Evolutionary conservation across 2,329 filamentous ascomycete genomes (phyloP), one percentile per base, ranked within the genome.

Genomic region (Fusarium sp.): DNA sequence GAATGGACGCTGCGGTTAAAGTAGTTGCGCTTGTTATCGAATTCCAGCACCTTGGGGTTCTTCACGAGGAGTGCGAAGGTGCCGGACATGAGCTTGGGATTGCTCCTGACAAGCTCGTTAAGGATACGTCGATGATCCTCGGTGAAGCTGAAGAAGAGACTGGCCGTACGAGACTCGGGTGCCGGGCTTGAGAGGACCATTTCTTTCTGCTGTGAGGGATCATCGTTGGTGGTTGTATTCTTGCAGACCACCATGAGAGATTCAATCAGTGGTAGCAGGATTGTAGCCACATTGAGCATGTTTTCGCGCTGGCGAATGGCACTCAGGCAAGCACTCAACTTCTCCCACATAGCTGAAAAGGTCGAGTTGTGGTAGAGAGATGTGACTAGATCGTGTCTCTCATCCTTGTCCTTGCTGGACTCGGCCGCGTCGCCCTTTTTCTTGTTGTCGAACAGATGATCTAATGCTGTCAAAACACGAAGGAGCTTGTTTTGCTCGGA

Each of bases 11-110:
- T 95, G 69, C 96, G 93, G 80, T 91, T 98, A 86, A 99, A 99
- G 87, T 97, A 99, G 83, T 97, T 98, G 78, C 96, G 94, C 86
- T 99, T 99, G 85, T 99, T 99, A 84, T 99, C 96, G 78, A 99
- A 99, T 79, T 99, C 96, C 18, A 99, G 86, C 7, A 99, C 97
- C 87, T 98, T 99, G 31, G 96, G 97, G 79, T 99, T 99, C 86
- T 97, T 98, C 71, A 98, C 96, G 52, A 99, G 85, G 21, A 99
- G 87, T 16, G 95, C 95, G 83, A 99, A 98, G 6, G 95, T 98
- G 59, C 96, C 96, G 66, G 95, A 98, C 97, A 99, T 99, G 72
- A 99, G 90, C 82, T 97, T 97, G 35, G 97, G 96, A 75, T 97
- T 98, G 79, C 97, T 94, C 72, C 97, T 92, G 61, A 99, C 96